Evolutionary conservation across 2,329 filamentous ascomycete species (phyloP).

Genomic region (Monilinia aucupariae): DNA sequence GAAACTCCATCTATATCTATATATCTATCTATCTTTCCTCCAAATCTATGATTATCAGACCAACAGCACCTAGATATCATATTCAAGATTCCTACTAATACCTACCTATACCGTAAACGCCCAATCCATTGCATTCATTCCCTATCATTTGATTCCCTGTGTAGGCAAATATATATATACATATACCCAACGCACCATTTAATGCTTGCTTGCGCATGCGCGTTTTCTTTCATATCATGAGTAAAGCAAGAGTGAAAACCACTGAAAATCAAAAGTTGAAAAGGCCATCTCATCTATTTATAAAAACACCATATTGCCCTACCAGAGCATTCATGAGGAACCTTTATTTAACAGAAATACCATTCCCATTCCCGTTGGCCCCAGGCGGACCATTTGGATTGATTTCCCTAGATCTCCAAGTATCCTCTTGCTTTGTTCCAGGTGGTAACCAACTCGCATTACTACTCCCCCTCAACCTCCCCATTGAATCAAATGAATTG

Average conservation of each 20-base stretch:
- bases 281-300: slow-evolving; percentile 4
- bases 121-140: background rate
- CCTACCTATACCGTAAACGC: background rate
- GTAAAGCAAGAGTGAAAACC: background rate
- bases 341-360: slow-evolving; percentile 10
- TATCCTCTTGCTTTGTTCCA: slow-evolving; percentile 80
- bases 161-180: background rate
- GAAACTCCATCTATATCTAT: background rate
- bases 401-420: slow-evolving; percentile 52
- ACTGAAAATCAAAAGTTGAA: background rate
- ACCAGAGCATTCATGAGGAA: background rate
- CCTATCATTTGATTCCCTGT: background rate
- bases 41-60: background rate
- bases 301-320: background rate
- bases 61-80: background rate
- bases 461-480: slow-evolving; percentile 41
- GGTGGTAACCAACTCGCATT: slow-evolving; percentile 62
- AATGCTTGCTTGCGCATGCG: slow-evolving; percentile 6
- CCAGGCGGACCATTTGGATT: slow-evolving; percentile 4
- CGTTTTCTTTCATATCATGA: slow-evolving; percentile 4
- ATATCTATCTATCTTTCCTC: background rate
- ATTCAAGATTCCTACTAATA: slow-evolving; percentile 3
- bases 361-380: background rate
- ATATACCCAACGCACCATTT: background rate
- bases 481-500: slow-evolving; percentile 52